Conservation (phyloP, 148 eudicot genomes). For the Fallopia convolvulus region DNA sequence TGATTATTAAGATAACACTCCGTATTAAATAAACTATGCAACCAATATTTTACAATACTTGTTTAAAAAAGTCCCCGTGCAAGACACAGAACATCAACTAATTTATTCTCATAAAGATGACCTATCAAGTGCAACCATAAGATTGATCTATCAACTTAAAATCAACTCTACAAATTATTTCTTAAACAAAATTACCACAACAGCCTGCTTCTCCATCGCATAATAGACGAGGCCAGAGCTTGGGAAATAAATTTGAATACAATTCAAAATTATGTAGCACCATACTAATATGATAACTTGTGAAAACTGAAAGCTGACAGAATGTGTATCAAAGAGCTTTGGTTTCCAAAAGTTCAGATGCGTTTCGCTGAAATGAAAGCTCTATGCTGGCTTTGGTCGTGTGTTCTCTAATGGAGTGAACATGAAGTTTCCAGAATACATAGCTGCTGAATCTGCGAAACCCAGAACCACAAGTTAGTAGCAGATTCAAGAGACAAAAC, state of each 20-base stretch:
- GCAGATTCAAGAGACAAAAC: too few species aligned
- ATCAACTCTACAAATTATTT: background rate
- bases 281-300: background rate
- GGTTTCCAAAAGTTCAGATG: background rate
- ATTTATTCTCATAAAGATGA: background rate
- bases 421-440: conserved; percentile 41
- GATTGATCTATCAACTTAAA: background rate
- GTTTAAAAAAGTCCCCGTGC: too few species aligned
- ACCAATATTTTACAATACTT: too few species aligned
- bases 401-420: conserved; percentile 30
- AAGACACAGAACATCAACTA: too few species aligned
- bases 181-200: background rate
- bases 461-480: background rate
- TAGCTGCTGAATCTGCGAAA: conserved; percentile 32
- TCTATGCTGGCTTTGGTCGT: background rate
- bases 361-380: background rate
- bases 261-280: background rate
- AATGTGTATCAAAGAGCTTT: background rate
- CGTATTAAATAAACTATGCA: too few species aligned
- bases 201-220: background rate
- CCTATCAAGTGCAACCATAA: background rate
- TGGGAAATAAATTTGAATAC: background rate
- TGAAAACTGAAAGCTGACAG: background rate
- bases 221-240: background rate
- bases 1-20: too few species aligned